phyloP scores from a whole-genome alignment of 148 eudicot genomes.

The Silene uniflora region DNA sequence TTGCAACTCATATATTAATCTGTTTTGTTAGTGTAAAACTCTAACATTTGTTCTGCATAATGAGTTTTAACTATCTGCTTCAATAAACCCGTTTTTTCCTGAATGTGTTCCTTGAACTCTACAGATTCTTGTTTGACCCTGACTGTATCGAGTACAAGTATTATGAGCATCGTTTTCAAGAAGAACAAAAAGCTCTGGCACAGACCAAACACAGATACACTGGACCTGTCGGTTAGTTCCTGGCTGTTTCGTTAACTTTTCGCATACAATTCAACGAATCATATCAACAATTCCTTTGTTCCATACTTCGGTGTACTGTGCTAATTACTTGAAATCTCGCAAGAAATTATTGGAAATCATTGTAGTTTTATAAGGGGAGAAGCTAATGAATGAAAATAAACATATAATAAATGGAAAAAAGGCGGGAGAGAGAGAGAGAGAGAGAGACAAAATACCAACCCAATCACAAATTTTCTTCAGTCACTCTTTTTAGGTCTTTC shows the following conservation, averaged over 20 bases:
- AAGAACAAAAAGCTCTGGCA: constrained; percentile 68
- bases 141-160: constrained; percentile 85
- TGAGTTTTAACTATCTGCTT: neutral
- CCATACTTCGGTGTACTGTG: neutral
- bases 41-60: no score
- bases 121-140: constrained; percentile 84
- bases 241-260: neutral
- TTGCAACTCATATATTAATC: constrained; percentile 1
- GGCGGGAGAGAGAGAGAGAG: no score
- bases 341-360: neutral
- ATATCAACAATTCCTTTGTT: neutral
- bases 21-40: no score
- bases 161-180: constrained; percentile 67
- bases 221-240: constrained; percentile 51
- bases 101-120: neutral
- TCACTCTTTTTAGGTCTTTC: neutral
- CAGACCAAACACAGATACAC: constrained; percentile 40
- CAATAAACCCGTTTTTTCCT: neutral
- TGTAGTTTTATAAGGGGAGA: neutral
- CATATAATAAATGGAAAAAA: no score
- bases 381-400: no score
- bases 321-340: neutral
- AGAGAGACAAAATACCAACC: neutral
- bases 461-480: neutral
- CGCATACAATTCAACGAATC: neutral